phyloP scores from a whole-genome alignment of 257 asterid species.

The Fraxinus quadrangulata region DNA sequence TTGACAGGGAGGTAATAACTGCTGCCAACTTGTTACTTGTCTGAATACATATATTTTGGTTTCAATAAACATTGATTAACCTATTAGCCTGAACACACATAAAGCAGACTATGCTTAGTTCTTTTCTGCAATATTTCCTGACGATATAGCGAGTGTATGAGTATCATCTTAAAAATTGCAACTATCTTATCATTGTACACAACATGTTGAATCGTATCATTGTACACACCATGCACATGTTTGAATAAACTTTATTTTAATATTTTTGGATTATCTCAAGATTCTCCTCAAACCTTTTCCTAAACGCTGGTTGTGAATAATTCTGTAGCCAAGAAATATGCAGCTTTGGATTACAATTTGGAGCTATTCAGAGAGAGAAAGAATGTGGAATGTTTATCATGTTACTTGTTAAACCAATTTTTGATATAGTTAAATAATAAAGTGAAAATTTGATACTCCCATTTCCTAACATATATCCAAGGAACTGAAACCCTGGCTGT shows the following conservation, averaged over 20 bases:
- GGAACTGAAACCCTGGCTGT: too few species aligned
- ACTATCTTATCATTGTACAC: neutral
- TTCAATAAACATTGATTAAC: neutral
- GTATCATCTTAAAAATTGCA: neutral
- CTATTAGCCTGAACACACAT: neutral
- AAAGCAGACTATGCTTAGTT: too few species aligned
- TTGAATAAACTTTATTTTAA: neutral
- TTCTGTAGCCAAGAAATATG: neutral
- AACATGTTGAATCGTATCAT: neutral
- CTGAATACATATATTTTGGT: neutral
- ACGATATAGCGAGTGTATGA: neutral
- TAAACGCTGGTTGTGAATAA: neutral
- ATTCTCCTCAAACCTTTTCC: neutral
- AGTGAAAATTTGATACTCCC: neutral
- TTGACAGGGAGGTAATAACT: constrained; percentile 64
- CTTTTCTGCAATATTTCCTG: neutral
- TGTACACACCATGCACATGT: neutral
- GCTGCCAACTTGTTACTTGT: constrained; percentile 4
- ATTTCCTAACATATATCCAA: neutral
- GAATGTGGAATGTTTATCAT: neutral
- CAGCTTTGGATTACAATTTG: neutral
- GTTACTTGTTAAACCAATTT: neutral
- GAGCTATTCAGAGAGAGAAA: neutral
- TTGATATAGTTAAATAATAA: neutral
- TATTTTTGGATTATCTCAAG: neutral